These are phyloP conservation scores for Suillus variegatus DNA, from an alignment of 768 basidiomycete species.

Conservation along the genomic window DNA sequence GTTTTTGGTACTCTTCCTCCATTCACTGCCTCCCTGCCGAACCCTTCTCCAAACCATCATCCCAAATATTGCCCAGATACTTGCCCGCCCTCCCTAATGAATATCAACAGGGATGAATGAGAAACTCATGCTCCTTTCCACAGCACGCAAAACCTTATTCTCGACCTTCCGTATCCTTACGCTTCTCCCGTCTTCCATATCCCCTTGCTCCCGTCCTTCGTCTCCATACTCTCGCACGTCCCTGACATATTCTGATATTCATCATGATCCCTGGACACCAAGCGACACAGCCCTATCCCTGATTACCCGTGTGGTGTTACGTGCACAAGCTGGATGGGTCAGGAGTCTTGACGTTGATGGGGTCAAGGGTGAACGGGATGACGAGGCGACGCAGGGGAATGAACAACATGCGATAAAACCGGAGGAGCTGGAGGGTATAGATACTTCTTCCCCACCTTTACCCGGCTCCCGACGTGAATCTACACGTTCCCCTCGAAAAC, in stretches of 20 bases:
- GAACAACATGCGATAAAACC: not conserved
- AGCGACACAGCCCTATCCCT: not conserved
- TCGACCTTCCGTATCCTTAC: constrained; percentile 6
- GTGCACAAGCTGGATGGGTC: constrained; percentile 6
- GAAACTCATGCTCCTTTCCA: not conserved
- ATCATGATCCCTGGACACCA: not conserved
- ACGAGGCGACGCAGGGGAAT: too few species aligned
- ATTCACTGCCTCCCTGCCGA: not conserved
- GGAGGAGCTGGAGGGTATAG: not conserved
- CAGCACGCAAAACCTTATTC: constrained; percentile 1
- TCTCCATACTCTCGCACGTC: not conserved
- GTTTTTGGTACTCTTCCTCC: not conserved
- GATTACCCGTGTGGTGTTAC: not conserved
- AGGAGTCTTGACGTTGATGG: not conserved
- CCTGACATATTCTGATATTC: not conserved
- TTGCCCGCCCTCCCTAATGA: not conserved
- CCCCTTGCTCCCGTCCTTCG: not conserved
- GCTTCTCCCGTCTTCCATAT: not conserved
- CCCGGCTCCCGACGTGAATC: not conserved
- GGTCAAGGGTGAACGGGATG: not conserved
- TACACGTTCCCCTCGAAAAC: not conserved
- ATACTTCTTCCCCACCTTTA: not conserved
- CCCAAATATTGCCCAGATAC: not conserved
- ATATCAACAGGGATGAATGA: not conserved
- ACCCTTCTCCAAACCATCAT: not conserved